Conservation (phyloP, 1,139 yeast species). For the Pichia sp. region DNA sequence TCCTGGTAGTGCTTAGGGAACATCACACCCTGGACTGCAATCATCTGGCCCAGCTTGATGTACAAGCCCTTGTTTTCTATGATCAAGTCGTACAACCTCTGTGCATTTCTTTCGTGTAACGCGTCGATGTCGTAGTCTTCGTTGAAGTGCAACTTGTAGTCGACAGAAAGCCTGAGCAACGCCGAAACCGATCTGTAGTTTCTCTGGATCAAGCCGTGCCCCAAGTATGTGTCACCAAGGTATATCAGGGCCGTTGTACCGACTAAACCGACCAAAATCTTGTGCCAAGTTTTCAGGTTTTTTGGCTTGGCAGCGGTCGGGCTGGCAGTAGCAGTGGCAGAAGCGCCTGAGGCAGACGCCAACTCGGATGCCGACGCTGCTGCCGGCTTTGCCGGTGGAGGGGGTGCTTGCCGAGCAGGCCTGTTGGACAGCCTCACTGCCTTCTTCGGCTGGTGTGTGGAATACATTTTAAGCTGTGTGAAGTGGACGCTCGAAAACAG, state of each 20-base stretch:
- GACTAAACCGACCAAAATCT: conserved; percentile 10
- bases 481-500: background rate
- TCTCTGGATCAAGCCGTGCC: conserved; percentile 49
- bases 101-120: conserved; percentile 59
- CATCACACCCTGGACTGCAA: conserved; percentile 65
- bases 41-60: conserved; percentile 71
- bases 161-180: conserved; percentile 51
- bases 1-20: conserved; percentile 61
- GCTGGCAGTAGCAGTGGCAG: background rate
- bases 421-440: conserved; percentile 14
- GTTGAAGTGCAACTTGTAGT: conserved; percentile 50
- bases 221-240: conserved; percentile 39
- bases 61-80: conserved; percentile 64
- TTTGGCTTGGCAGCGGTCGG: background rate
- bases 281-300: conserved; percentile 10
- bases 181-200: conserved; percentile 49
- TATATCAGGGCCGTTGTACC: conserved; percentile 29
- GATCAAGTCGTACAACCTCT: conserved; percentile 49
- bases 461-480: background rate
- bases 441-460: conserved; percentile 1
- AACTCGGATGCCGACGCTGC: background rate
- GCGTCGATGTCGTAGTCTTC: conserved; percentile 43
- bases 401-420: conserved; percentile 1
- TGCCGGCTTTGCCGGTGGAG: background rate
- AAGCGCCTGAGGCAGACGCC: background rate